Base-by-base conservation (phyloP, 2,329 filamentous ascomycete genomes). In the Orbilia javanica region DNA sequence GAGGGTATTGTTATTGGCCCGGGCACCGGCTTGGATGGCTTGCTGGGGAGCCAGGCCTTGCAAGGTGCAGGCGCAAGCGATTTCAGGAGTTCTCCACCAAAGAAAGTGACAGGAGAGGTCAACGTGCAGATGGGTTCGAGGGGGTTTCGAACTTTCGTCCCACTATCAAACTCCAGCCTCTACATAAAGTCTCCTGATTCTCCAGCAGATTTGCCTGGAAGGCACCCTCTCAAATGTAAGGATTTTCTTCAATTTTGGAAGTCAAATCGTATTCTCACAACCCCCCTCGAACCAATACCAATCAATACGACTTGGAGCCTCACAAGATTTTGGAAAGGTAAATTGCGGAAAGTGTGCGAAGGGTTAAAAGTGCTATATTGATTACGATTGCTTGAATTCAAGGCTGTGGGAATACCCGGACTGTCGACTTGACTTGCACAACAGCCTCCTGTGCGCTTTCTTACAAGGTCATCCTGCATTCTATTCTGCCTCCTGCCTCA, bases 171-270 rank as follows among this genome's bases (percentile, higher is more conserved):
- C 39, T 42, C 31, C 13, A 13, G 39, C n/a, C 29, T 52, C 52
- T 78, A 60, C 53, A 60, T 78, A 78, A 72, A 78, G 67, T 65
- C 67, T 72, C 67, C 74, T 72, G 62, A 72, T 55, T 64, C 62
- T 78, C 74, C 67, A 36, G 62, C 34, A 36, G 46, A 29, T 48
- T 72, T 64, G 62, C 74, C 74, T 78, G 67, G 53, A 78, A 72
- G 74, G 74, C 60, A 39, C 34, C 48, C 62, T 71, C 44, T 55
- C 73, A 69, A 62, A 69, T 71, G 46, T 71, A 66, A 70, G 22
- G 22, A 34, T 72, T 78, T 64, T 65, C 57, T 65, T 77, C 52
- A 31, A 42, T 67, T 70, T 72, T 67, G 62, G 29, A 62, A 66
- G 66, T 20, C 60, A 20, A 46, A 46, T 48, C 34, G 15, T 48